Percentiles rank a stretch among this genome's conserved stretches.
These are phyloP conservation scores for Pythium monospermum DNA, from an alignment of 352 stramenopile genomes.

Conservation along the genomic window DNA sequence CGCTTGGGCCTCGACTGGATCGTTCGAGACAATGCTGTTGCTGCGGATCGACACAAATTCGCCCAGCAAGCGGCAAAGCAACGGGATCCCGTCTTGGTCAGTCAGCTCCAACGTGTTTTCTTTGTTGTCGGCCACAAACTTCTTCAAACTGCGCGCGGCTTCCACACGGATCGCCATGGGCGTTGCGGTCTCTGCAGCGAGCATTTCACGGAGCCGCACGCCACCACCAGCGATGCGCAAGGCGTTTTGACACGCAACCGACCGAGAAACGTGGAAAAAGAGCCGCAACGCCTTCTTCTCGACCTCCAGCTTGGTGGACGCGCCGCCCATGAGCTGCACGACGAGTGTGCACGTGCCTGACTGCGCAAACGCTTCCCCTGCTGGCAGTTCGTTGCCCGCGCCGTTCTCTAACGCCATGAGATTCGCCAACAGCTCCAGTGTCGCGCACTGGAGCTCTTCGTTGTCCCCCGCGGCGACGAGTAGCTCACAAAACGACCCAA, in stretches of 20 bases:
- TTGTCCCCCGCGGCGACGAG: slow-evolving; percentile 34
- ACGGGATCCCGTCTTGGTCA: slow-evolving; percentile 39
- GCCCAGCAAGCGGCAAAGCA: slow-evolving; percentile 48
- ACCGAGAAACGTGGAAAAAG: slow-evolving; percentile 73
- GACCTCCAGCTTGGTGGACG: slow-evolving; percentile 41
- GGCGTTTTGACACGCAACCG: slow-evolving; percentile 53
- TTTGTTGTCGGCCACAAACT: slow-evolving; percentile 65
- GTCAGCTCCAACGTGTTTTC: slow-evolving; percentile 70
- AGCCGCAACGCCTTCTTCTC: slow-evolving; percentile 67
- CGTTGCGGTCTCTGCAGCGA: slow-evolving; percentile 43
- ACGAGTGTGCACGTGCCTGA: slow-evolving; percentile 50
- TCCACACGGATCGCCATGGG: slow-evolving; percentile 59
- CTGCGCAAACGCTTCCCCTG: slow-evolving; percentile 61
- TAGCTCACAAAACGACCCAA: slow-evolving; percentile 67
- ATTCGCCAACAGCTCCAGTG: slow-evolving; percentile 73
- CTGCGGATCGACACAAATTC: slow-evolving; percentile 52
- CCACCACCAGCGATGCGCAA: slow-evolving; percentile 56
- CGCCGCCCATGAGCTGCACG: slow-evolving; percentile 58
- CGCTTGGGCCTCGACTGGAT: slow-evolving; percentile 6
- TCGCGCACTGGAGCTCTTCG: slow-evolving; percentile 46
- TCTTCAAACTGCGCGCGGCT: slow-evolving; percentile 62
- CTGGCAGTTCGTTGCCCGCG: slow-evolving; percentile 54
- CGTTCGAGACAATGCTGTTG: slow-evolving; percentile 16
- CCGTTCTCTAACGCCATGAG: slow-evolving; percentile 71
- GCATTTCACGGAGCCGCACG: slow-evolving; percentile 45